Percentiles rank a stretch among this genome's conserved stretches.
phyloP scores from a whole-genome alignment of 73 alveolate genomes.

The Tetrahymena thermophila region DNA sequence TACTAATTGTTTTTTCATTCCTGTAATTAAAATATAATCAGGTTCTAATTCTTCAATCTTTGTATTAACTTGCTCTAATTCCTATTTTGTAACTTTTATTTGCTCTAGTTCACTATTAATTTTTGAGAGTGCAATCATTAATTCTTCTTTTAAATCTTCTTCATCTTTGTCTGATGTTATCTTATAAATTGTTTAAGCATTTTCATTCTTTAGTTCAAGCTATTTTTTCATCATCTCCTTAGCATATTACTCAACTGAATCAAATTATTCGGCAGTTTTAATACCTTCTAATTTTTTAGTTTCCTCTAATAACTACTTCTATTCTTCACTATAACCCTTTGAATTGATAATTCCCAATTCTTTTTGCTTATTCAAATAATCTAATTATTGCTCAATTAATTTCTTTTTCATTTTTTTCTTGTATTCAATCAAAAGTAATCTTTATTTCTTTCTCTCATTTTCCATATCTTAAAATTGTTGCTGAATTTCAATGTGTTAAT shows the following conservation, averaged over 20 bases:
- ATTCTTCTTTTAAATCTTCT: constrained; percentile 7
- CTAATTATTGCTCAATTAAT: constrained; percentile 18
- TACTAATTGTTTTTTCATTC: constrained; percentile 48
- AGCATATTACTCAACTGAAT: neutral
- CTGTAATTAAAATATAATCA: constrained; percentile 37
- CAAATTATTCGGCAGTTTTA: neutral
- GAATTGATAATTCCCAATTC: neutral
- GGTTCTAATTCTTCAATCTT: constrained; percentile 46
- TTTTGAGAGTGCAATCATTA: constrained; percentile 1
- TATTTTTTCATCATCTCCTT: neutral
- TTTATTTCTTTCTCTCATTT: constrained; percentile 43
- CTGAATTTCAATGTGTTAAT: constrained; percentile 58
- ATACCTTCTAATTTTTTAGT: neutral
- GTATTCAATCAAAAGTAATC: constrained; percentile 43
- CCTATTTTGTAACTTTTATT: constrained; percentile 42
- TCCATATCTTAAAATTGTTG: constrained; percentile 52
- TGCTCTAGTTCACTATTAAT: constrained; percentile 21
- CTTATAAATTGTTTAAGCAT: neutral
- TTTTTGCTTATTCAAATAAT: constrained; percentile 11
- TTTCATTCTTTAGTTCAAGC: neutral
- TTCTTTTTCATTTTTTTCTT: constrained; percentile 44
- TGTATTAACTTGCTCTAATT: constrained; percentile 30
- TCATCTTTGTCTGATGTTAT: neutral
- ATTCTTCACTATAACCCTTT: neutral
- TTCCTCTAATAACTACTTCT: neutral